Percentiles rank a stretch among this genome's conserved stretches.
Evolutionary conservation across 202 grass and related monocot genomes (phyloP).

Genomic region (Carex arenaria): DNA sequence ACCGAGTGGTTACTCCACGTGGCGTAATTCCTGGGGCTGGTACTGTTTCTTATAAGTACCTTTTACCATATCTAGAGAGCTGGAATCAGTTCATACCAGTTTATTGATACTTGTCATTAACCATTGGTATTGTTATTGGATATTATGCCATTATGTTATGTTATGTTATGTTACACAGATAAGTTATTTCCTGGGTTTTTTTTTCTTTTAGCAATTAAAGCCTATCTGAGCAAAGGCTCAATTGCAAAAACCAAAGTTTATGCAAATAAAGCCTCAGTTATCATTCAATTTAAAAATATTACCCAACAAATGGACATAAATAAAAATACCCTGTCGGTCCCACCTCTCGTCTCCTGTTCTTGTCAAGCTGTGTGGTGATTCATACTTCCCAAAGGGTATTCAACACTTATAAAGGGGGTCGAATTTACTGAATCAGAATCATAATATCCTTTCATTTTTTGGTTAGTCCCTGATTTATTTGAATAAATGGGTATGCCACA

Average conservation of each 20-base stretch:
- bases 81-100: not conserved
- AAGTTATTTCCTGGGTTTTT: not conserved
- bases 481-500: constrained; percentile 16
- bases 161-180: not conserved
- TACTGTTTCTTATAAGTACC: not conserved
- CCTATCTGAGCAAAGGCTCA: not conserved
- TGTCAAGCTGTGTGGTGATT: not conserved
- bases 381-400: not conserved
- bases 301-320: not conserved
- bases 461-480: not conserved
- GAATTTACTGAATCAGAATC: not conserved
- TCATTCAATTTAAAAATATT: not conserved
- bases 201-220: not conserved
- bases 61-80: not conserved
- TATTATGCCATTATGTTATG: not conserved
- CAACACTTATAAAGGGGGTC: not conserved
- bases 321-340: not conserved
- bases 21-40: constrained; percentile 69
- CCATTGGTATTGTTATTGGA: not conserved
- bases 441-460: not conserved
- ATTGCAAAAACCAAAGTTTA: not conserved
- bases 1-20: constrained; percentile 66
- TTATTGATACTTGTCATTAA: not conserved
- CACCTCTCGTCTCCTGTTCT: not conserved
- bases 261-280: not conserved